Conservation (phyloP, 441 rosid species). For the Erodium texanum region DNA sequence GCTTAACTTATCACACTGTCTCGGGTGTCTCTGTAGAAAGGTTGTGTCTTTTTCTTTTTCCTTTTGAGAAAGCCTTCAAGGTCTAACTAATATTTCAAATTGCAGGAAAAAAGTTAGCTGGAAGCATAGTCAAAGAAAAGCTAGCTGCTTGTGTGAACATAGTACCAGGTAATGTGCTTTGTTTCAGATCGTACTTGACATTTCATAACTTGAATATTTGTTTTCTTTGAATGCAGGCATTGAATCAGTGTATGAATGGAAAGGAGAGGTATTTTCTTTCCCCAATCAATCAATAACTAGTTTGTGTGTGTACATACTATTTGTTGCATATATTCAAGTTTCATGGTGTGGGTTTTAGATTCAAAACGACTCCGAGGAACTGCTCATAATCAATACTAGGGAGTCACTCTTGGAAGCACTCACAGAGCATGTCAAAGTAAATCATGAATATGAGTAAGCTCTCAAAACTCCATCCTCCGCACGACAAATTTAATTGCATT, state of each 20-base stretch:
- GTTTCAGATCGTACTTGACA: not conserved
- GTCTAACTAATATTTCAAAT: not conserved
- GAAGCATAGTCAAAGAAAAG: slow-evolving; percentile 54
- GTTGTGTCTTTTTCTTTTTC: not conserved
- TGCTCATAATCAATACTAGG: slow-evolving; percentile 88
- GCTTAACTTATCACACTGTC: too few relatives aligned
- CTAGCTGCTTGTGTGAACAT: slow-evolving; percentile 83
- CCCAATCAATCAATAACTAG: too few relatives aligned
- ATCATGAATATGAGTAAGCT: slow-evolving; percentile 86
- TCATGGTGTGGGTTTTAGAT: slow-evolving; percentile 35
- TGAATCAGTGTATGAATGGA: slow-evolving; percentile 68
- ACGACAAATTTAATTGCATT: not conserved
- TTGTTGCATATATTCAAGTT: too few relatives aligned
- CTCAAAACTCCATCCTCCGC: slow-evolving; percentile 3
- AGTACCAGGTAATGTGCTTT: slow-evolving; percentile 45
- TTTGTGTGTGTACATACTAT: too few relatives aligned
- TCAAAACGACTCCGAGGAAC: slow-evolving; percentile 71
- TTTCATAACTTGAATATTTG: not conserved
- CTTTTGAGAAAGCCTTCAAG: not conserved
- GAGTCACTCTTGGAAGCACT: slow-evolving; percentile 70
- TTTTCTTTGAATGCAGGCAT: slow-evolving; percentile 41
- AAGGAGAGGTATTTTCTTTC: slow-evolving; percentile 48
- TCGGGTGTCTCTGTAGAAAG: too few relatives aligned
- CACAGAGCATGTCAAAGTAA: slow-evolving; percentile 77
- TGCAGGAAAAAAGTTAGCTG: slow-evolving; percentile 74